Conservation (phyloP, 805 yeast genomes). For the Myxozyma nipponensis region DNA sequence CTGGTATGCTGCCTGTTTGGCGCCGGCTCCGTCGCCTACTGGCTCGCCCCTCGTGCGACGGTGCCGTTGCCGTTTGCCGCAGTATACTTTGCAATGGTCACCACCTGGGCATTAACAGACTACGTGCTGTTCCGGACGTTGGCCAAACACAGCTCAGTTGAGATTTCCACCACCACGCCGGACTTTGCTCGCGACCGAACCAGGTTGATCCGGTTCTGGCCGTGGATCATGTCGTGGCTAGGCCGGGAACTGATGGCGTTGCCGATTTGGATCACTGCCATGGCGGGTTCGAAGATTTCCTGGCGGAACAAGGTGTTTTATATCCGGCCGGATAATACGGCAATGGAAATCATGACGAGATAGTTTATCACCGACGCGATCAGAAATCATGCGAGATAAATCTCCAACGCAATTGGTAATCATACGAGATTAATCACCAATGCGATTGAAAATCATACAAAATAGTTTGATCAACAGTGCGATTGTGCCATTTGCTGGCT, state of each 20-base stretch:
- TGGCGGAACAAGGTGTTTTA: conserved; percentile 73
- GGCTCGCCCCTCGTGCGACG: conserved; percentile 43
- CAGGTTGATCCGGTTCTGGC: conserved; percentile 16
- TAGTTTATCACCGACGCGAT: too few species aligned
- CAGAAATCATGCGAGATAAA: too few species aligned
- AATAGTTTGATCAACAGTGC: too few species aligned
- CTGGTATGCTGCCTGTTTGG: conserved; percentile 66
- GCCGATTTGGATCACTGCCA: conserved; percentile 79
- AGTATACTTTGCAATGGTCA: conserved; percentile 51
- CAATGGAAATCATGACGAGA: conserved; percentile 53
- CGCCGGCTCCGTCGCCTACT: conserved; percentile 50
- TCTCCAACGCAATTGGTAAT: too few species aligned
- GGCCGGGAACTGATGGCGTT: conserved; percentile 69
- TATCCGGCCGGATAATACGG: conserved; percentile 70
- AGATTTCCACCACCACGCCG: conserved; percentile 26
- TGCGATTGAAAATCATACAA: too few species aligned
- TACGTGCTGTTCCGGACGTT: conserved; percentile 53
- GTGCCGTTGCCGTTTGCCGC: conserved; percentile 19
- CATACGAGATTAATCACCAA: too few species aligned
- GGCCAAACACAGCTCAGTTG: conserved; percentile 32
- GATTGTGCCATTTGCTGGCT: too few species aligned
- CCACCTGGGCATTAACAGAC: conserved; percentile 64
- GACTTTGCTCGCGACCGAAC: conserved; percentile 29
- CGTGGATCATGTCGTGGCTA: conserved; percentile 54
- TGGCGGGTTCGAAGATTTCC: conserved; percentile 62